Base-by-base conservation (phyloP, 305 asterid genomes). In the Striga hermonthica region DNA sequence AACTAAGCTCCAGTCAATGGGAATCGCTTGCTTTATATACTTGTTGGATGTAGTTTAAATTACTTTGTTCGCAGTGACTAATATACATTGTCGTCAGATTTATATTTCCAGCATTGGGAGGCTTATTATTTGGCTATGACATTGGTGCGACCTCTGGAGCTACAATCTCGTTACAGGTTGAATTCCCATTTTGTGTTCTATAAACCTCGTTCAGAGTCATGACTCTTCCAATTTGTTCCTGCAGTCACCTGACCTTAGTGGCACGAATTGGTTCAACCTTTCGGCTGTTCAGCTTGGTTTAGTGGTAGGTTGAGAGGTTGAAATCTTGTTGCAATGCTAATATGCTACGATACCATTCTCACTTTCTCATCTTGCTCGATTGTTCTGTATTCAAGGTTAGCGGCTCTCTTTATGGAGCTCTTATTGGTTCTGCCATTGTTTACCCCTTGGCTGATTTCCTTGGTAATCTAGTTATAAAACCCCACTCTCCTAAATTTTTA, bases 111-210 rank as follows among this genome's bases (percentile, higher is more conserved):
- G 97, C 98, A 14, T 76, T 93, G 80, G 98, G 98, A 52, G 98
- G 97, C 69, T 77, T 90, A 64, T 78, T 93, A 76, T 93, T 93
- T 75, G 98, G 98, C 60, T 93, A 93, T 71, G 97, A 93, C 79
- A 93, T 90, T 22, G 98, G 97, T 67, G 98, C 98, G 45, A 93
- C 98, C 60, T 93, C 98, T 38, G 97, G 98, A 72, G 98, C 98
- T 71, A 82, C 90, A 7, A 72, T 93, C 80, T 86, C 97, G 36
- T 79, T 93, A 86, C 94, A 81, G 96, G 98, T 92, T 78, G 35
- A 71, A 14, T 70, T 66, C 75, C 65, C 61, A 22, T 61, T 50
- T 72, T 52, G 37, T 49, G 36, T 47, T 62, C 57, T 65, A 57
- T 16, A 59, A 68, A 64, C 38, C 39, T 72, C 60, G 37, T 14